phyloP scores from a whole-genome alignment of 2,329 filamentous ascomycete genomes.

The Beauveria caledonica region DNA sequence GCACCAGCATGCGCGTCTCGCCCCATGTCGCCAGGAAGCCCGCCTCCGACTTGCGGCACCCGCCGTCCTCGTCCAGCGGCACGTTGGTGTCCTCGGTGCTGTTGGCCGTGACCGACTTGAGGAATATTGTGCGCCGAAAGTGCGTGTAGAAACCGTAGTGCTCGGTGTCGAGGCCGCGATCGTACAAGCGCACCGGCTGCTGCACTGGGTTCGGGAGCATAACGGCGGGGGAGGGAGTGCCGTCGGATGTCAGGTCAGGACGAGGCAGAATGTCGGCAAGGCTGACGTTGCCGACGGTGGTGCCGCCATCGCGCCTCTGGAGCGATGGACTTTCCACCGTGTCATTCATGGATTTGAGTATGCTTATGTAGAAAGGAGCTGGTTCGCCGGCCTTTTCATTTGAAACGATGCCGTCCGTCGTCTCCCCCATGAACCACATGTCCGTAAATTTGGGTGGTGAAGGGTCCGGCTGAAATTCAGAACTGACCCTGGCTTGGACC shows the following conservation, averaged over 20 bases:
- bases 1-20: conserved; percentile 54
- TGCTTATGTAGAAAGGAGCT: conserved; percentile 80
- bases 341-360: conserved; percentile 44
- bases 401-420: conserved; percentile 64
- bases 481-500: conserved; percentile 15
- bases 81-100: conserved; percentile 32
- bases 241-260: conserved; percentile 56
- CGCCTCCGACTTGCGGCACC: conserved; percentile 44
- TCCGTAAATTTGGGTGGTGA: conserved; percentile 56
- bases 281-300: conserved; percentile 17
- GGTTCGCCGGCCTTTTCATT: conserved; percentile 70
- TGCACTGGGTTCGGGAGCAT: conserved; percentile 62
- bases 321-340: conserved; percentile 21
- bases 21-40: conserved; percentile 49
- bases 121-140: conserved; percentile 79
- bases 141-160: conserved; percentile 94
- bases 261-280: conserved; percentile 47
- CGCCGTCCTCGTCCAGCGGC: conserved; percentile 46
- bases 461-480: conserved; percentile 42
- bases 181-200: conserved; percentile 78
- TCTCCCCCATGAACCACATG: conserved; percentile 74
- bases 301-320: conserved; percentile 15
- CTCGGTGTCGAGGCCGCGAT: conserved; percentile 70
- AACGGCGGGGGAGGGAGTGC: conserved; percentile 62
- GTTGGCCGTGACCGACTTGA: conserved; percentile 51